These are phyloP conservation scores for Yarrowia porcina DNA, from an alignment of 805 yeast genomes.

Conservation along the genomic window DNA sequence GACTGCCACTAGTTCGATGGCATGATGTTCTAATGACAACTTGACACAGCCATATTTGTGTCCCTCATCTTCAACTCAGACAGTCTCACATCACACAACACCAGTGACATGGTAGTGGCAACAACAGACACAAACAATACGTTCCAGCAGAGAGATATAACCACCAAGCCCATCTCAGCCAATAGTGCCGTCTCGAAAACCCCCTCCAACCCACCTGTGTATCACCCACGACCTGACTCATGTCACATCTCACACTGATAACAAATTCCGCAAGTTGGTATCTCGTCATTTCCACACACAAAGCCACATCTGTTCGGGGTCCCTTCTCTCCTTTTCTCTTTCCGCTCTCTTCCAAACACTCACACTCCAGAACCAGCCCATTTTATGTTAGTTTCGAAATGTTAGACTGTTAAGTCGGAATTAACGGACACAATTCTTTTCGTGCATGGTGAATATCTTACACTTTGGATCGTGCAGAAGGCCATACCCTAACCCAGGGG, in stretches of 20 bases:
- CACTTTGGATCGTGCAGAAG: not conserved
- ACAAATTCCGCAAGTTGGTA: not conserved
- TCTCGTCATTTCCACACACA: not conserved
- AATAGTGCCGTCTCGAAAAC: no score
- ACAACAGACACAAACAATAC: no score
- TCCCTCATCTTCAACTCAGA: no score
- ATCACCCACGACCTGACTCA: not conserved
- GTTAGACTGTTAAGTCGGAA: not conserved
- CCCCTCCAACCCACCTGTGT: no score
- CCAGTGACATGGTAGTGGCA: no score
- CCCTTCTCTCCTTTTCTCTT: not conserved
- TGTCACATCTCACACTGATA: not conserved
- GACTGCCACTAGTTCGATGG: no score
- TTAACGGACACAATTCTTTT: not conserved
- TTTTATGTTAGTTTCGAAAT: not conserved
- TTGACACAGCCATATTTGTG: no score
- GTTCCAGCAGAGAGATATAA: no score
- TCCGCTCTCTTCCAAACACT: not conserved
- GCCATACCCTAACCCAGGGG: not conserved
- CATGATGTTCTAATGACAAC: no score
- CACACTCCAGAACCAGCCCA: slow-evolving; percentile 26
- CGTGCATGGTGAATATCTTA: not conserved
- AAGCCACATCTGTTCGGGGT: not conserved
- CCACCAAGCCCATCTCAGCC: no score
- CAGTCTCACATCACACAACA: no score